Evolutionary conservation across 768 basidiomycete genomes (phyloP).

Genomic region (Xerocomellus chrysenteron): DNA sequence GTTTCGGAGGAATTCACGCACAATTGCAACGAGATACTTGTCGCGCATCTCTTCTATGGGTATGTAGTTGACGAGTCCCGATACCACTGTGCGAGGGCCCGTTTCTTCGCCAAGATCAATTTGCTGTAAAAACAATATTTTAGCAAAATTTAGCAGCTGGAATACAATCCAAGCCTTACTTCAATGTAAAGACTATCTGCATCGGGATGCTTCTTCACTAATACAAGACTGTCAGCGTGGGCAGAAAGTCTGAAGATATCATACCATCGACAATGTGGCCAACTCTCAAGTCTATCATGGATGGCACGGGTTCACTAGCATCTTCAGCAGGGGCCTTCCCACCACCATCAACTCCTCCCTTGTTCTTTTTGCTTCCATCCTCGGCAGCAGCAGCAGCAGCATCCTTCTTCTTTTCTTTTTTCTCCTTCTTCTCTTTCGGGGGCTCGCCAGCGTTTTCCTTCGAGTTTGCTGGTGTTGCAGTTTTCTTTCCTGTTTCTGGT

Average conservation of each 20-base stretch:
- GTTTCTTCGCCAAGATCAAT: constrained; percentile 95
- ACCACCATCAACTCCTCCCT: constrained; percentile 32
- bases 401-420: constrained; percentile 58
- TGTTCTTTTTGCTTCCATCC: constrained; percentile 41
- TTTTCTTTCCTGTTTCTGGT: constrained; percentile 24
- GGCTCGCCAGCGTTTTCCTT: constrained; percentile 40
- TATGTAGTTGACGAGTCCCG: constrained; percentile 94
- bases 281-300: constrained; percentile 96
- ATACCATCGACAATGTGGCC: constrained; percentile 89
- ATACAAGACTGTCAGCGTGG: constrained; percentile 8
- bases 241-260: constrained; percentile 20
- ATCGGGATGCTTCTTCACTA: constrained; percentile 95
- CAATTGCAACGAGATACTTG: constrained; percentile 80
- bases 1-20: constrained; percentile 35
- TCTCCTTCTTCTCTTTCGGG: constrained; percentile 32
- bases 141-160: neutral
- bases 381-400: constrained; percentile 45
- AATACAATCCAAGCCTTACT: constrained; percentile 38
- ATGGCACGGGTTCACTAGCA: constrained; percentile 81
- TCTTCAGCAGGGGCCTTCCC: constrained; percentile 50
- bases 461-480: constrained; percentile 30
- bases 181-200: constrained; percentile 98
- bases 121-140: constrained; percentile 51
- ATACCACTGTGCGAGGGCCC: constrained; percentile 94
- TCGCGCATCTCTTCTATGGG: constrained; percentile 92